These are phyloP conservation scores for Phytophthora palmivora DNA, from an alignment of 352 stramenopile species.

Conservation along the genomic window DNA sequence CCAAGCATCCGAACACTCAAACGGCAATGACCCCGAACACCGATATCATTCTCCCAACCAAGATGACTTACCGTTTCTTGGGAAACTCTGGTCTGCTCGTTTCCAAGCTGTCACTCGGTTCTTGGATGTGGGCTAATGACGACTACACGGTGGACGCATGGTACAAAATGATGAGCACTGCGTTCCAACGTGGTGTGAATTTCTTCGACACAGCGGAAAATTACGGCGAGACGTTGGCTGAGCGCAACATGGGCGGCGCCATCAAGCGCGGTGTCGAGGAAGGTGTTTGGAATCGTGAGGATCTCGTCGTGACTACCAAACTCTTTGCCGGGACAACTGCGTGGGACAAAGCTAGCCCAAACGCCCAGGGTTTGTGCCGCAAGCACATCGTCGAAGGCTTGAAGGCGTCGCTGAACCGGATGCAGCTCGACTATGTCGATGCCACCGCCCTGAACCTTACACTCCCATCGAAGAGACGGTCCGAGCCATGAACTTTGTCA, in stretches of 20 bases:
- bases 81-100: not conserved
- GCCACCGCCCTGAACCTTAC: not conserved
- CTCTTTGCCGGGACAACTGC: too few species aligned
- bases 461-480: not conserved
- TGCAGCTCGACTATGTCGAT: not conserved
- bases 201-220: constrained; percentile 12
- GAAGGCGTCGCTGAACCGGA: not conserved
- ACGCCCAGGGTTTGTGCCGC: not conserved
- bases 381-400: not conserved
- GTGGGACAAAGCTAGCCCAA: too few species aligned
- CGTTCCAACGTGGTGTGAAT: constrained; percentile 6
- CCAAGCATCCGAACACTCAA: not conserved
- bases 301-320: not conserved
- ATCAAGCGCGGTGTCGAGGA: not conserved
- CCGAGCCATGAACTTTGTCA: not conserved
- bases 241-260: not conserved
- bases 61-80: constrained; percentile 8
- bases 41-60: not conserved
- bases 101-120: constrained; percentile 3
- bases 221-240: not conserved
- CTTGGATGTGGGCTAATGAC: constrained; percentile 10
- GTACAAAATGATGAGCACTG: constrained; percentile 10
- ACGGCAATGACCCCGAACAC: not conserved
- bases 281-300: not conserved
- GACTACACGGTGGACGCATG: constrained; percentile 4